Evolutionary conservation across 352 stramenopile species (phyloP).

Genomic region (Phytophthora pseudosyringae): DNA sequence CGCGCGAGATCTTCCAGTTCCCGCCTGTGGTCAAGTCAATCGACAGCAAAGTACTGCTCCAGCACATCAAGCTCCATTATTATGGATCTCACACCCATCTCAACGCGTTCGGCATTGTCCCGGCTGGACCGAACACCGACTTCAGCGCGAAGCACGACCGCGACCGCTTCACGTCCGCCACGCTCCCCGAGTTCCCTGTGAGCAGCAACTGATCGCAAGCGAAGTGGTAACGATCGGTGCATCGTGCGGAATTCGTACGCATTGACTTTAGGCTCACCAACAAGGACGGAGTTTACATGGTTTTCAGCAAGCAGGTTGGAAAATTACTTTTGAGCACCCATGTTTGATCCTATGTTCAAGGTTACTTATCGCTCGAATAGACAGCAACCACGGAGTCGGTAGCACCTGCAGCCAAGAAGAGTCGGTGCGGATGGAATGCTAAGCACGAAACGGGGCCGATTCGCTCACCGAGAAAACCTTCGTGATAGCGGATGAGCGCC

Average conservation of each 20-base stretch:
- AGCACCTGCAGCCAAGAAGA: constrained; percentile 94
- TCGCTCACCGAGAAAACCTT: constrained; percentile 96
- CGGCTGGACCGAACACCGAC: constrained; percentile 72
- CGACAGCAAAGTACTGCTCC: constrained; percentile 76
- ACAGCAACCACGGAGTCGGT: constrained; percentile 97
- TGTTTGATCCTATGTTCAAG: constrained; percentile 1
- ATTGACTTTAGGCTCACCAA: constrained; percentile 19
- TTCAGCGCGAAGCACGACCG: constrained; percentile 70
- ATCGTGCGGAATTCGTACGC: constrained; percentile 11
- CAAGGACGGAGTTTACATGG: constrained; percentile 17
- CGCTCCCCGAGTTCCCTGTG: constrained; percentile 39
- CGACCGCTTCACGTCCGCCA: constrained; percentile 54
- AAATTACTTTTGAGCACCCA: background rate
- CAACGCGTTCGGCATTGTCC: constrained; percentile 95
- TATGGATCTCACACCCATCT: constrained; percentile 94
- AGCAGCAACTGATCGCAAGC: constrained; percentile 18
- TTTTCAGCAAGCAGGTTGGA: background rate
- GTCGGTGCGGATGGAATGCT: constrained; percentile 96
- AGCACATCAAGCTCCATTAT: constrained; percentile 98
- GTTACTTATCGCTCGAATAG: constrained; percentile 87
- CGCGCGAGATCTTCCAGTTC: constrained; percentile 94
- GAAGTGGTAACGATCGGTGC: background rate
- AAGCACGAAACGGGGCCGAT: constrained; percentile 97
- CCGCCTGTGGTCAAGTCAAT: constrained; percentile 86
- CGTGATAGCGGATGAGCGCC: constrained; percentile 93